Percentiles rank a stretch among this genome's conserved stretches.
Evolutionary conservation across 805 yeast genomes (phyloP).

Genomic region (Barnettozyma sp.): DNA sequence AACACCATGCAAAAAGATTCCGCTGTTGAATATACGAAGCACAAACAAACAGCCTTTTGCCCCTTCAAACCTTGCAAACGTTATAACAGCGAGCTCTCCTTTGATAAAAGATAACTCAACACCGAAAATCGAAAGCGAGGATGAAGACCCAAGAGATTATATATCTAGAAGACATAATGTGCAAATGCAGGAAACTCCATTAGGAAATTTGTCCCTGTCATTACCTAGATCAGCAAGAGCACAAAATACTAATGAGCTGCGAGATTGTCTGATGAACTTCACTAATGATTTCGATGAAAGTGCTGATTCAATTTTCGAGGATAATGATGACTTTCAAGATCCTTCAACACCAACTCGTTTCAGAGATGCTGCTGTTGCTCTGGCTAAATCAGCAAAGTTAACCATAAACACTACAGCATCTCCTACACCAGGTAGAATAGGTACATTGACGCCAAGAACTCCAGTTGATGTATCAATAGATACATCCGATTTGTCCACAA

Average conservation of each 20-base stretch:
- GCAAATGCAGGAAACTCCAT: conserved; percentile 17
- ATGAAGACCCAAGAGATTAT: conserved; percentile 7
- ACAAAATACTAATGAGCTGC: conserved; percentile 33
- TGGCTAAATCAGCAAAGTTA: conserved; percentile 14
- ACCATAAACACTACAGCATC: conserved; percentile 11
- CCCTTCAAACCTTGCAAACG: conserved; percentile 25
- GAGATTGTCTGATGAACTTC: conserved; percentile 34
- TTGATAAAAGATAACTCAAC: conserved; percentile 24
- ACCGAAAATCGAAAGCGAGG: conserved; percentile 17
- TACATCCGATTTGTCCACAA: conserved; percentile 15
- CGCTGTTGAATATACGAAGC: conserved; percentile 13
- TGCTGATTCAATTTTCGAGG: conserved; percentile 24
- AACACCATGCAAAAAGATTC: conserved; percentile 53
- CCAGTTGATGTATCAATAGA: conserved; percentile 22
- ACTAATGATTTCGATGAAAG: conserved; percentile 37
- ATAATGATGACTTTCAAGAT: conserved; percentile 19
- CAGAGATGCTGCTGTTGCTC: conserved; percentile 16
- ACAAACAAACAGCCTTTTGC: conserved; percentile 17
- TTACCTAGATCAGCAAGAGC: conserved; percentile 24
- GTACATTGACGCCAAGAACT: conserved; percentile 27
- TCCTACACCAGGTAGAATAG: conserved; percentile 18
- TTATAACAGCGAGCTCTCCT: conserved; percentile 26
- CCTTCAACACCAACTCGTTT: conserved; percentile 41
- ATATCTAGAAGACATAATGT: background rate
- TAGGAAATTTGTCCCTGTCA: conserved; percentile 11